Conservation (phyloP, 768 basidiomycete genomes). For the Mycena rebaudengoi region DNA sequence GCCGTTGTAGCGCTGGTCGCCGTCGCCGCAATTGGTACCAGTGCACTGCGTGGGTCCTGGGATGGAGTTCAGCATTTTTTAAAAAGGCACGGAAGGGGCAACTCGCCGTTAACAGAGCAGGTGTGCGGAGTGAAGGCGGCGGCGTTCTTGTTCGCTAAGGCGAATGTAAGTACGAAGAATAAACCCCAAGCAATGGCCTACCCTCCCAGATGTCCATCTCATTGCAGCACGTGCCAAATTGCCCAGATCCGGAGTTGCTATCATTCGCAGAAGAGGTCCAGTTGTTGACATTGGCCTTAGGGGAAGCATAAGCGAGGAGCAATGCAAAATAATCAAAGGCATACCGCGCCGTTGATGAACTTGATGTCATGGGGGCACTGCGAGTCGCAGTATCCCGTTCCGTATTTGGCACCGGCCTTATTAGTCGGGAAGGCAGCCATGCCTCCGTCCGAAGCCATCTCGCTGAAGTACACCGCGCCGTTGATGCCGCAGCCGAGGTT, state of each 20-base stretch:
- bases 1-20: too few species aligned
- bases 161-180: neutral
- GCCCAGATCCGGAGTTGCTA: conserved; percentile 56
- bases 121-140: conserved; percentile 55
- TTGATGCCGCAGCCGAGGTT: conserved; percentile 55
- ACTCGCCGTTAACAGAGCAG: conserved; percentile 48
- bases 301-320: neutral
- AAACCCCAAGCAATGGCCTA: conserved; percentile 30
- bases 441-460: conserved; percentile 55
- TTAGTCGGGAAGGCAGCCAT: conserved; percentile 50
- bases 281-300: conserved; percentile 54
- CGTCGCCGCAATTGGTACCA: conserved; percentile 51
- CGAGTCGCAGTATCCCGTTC: conserved; percentile 46
- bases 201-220: conserved; percentile 68
- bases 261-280: conserved; percentile 49
- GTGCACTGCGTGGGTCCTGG: conserved; percentile 56
- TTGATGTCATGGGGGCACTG: conserved; percentile 67
- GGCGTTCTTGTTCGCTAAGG: neutral
- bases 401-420: conserved; percentile 60
- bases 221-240: conserved; percentile 59
- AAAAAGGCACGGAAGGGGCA: too few species aligned
- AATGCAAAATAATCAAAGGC: conserved; percentile 19
- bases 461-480: conserved; percentile 53
- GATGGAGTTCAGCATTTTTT: too few species aligned
- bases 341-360: conserved; percentile 63